These are phyloP conservation scores for Diaporthe caulivora DNA, from an alignment of 2,329 filamentous ascomycete genomes.

Conservation along the genomic window DNA sequence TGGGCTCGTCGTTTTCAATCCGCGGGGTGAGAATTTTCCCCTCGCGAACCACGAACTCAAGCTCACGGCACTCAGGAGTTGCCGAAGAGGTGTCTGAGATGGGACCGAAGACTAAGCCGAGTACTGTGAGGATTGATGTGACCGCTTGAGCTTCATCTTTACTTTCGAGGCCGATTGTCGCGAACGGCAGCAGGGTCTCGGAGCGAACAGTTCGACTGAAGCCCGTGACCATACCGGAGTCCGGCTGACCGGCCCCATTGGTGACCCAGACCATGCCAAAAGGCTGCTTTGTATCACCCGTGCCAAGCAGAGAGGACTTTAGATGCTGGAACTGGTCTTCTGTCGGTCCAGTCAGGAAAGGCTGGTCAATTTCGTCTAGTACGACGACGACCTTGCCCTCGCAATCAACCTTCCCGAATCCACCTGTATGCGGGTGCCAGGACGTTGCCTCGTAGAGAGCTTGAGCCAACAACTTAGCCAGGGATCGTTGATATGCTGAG, in stretches of 20 bases:
- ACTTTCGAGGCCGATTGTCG: constrained; percentile 60
- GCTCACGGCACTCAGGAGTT: constrained; percentile 51
- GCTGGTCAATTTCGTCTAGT: constrained; percentile 46
- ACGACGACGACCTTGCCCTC: constrained; percentile 44
- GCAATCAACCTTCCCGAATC: neutral
- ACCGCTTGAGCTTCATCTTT: constrained; percentile 41
- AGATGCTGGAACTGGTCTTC: constrained; percentile 41
- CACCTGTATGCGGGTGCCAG: neutral
- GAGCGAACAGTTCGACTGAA: constrained; percentile 60
- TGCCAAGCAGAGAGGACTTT: constrained; percentile 21
- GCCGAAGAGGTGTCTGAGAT: neutral
- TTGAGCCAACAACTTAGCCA: neutral
- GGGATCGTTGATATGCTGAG: neutral
- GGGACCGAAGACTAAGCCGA: constrained; percentile 52
- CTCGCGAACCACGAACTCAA: constrained; percentile 57
- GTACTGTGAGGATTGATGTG: constrained; percentile 48
- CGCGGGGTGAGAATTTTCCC: constrained; percentile 55
- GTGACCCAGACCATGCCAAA: constrained; percentile 46
- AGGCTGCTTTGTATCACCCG: constrained; percentile 1
- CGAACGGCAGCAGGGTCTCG: constrained; percentile 58
- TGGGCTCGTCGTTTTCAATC: constrained; percentile 54
- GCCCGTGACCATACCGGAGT: constrained; percentile 58
- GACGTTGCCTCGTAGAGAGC: neutral
- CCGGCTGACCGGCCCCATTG: constrained; percentile 40
- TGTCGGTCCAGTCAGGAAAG: constrained; percentile 44